Evolutionary conservation across 306 rosid species (phyloP).

Genomic region (Cicer chorassanicum): DNA sequence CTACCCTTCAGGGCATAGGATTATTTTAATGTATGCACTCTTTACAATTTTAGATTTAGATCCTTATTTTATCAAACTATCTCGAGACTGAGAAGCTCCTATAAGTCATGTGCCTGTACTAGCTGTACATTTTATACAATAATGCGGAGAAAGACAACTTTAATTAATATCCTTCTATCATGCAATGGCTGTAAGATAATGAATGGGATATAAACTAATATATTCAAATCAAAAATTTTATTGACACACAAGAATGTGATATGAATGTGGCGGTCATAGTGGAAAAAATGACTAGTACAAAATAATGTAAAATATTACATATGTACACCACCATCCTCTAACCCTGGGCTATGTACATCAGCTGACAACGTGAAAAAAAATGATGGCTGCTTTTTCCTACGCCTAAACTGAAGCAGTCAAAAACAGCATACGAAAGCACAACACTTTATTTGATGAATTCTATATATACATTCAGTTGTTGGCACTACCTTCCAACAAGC

Average conservation of each 20-base stretch:
- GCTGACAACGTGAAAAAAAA: constrained; percentile 57
- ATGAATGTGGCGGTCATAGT: constrained; percentile 42
- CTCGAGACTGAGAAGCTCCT: background rate
- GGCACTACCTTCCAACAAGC: constrained; percentile 72
- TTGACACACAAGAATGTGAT: constrained; percentile 45
- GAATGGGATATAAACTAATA: constrained; percentile 1
- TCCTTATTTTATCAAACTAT: background rate
- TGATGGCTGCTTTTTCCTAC: constrained; percentile 61
- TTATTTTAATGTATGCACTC: constrained; percentile 3
- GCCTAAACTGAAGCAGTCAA: constrained; percentile 64
- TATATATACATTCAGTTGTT: constrained; percentile 53
- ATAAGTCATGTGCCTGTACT: constrained; percentile 10
- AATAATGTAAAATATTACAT: constrained; percentile 41
- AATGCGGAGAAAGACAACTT: background rate
- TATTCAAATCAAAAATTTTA: constrained; percentile 40
- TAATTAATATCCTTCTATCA: background rate
- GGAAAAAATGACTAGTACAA: constrained; percentile 46
- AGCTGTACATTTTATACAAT: constrained; percentile 16
- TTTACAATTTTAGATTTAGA: background rate
- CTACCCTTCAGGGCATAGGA: background rate
- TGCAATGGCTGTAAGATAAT: constrained; percentile 1
- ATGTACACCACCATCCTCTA: constrained; percentile 52
- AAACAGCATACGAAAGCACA: constrained; percentile 47
- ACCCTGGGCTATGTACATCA: constrained; percentile 55
- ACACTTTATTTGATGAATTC: constrained; percentile 43